phyloP scores from a whole-genome alignment of 768 basidiomycete genomes.

The Mycena maculata region DNA sequence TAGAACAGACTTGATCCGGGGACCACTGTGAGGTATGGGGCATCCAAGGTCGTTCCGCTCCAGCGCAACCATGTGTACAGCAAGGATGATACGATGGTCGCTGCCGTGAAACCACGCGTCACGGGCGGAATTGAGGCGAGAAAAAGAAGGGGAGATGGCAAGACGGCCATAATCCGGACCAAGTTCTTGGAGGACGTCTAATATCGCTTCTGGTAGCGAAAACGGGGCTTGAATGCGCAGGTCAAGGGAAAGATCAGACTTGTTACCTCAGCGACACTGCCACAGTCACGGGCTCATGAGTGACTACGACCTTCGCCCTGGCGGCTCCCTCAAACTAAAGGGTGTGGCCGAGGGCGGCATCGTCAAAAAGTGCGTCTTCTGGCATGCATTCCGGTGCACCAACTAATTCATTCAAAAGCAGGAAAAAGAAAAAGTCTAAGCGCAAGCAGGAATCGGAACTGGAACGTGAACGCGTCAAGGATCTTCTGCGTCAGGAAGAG shows the following conservation, averaged over 20 bases:
- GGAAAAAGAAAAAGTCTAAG: constrained; percentile 90
- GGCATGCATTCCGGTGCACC: constrained; percentile 20
- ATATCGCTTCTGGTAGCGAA: constrained; percentile 37
- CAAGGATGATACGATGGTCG: constrained; percentile 68
- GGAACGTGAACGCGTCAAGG: constrained; percentile 62
- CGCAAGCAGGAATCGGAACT: constrained; percentile 61
- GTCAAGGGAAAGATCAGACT: neutral
- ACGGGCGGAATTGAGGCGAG: constrained; percentile 81
- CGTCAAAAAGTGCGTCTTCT: constrained; percentile 77
- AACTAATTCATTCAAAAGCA: constrained; percentile 42
- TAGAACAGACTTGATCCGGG: constrained; percentile 86
- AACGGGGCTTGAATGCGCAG: neutral
- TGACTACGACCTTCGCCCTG: constrained; percentile 87
- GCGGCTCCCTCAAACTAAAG: constrained; percentile 92
- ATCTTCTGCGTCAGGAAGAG: constrained; percentile 61
- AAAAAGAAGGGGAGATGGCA: constrained; percentile 77
- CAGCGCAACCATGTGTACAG: constrained; percentile 76
- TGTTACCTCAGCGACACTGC: neutral
- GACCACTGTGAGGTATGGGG: constrained; percentile 80
- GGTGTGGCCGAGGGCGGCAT: constrained; percentile 82
- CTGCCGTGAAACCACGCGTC: constrained; percentile 76
- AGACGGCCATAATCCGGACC: constrained; percentile 69
- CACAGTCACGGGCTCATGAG: constrained; percentile 61
- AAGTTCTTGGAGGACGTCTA: constrained; percentile 5
- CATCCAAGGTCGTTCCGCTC: constrained; percentile 56